Base-by-base conservation (phyloP, 1,284 basidiomycete genomes). In the Ceratobasidium sp. region DNA sequence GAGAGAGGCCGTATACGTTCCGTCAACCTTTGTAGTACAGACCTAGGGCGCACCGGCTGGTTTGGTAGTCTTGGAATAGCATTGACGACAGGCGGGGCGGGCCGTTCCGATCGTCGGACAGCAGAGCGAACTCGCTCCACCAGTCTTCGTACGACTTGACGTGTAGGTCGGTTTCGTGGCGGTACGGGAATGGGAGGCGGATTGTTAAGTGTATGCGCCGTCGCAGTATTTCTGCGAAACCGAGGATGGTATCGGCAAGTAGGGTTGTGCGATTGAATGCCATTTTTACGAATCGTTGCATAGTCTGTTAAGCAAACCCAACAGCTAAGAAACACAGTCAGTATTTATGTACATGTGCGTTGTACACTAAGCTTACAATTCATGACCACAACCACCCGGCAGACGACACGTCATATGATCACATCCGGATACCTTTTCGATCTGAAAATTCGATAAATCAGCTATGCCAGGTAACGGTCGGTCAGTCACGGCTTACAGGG, bases 341-440 rank as follows among this genome's bases (percentile, higher is more conserved):
- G 31, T 8, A 7, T 52, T 52, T 13, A 22, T 25, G 27, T 52
- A n/a, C 27, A 25, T 52, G 4, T 25, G 22, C 55, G 13, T 7
- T 13, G 38, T 13, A 57, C 7, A 45, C 10, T n/a, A 32, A 32
- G 22, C 56, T 58, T 20, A 58, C 56, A 58, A 58, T 31, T 58
- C 56, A 20, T 58, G 56, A 1, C 56, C 56, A 31, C 56, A 58
- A 31, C 56, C 56, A 13, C n/a, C 56, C 20, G 56, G 56, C 3
- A 40, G 56, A 31, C 56, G 40, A n/a, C 56, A 58, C n/a, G 40
- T 45, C 56, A 58, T 58, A 47, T 58, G 56, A 31, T 58, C 56
- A 31, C 56, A 58, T 6, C 56, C 56, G 3, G 29, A 25, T 15
- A 47, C 20, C 38, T 58, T 58, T 20, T 58, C n/a, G 20, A 58